Evolutionary conservation across 2,329 filamentous ascomycete species (phyloP), one percentile per base, ranked within the genome.

Genomic region (Diaporthe sp.): DNA sequence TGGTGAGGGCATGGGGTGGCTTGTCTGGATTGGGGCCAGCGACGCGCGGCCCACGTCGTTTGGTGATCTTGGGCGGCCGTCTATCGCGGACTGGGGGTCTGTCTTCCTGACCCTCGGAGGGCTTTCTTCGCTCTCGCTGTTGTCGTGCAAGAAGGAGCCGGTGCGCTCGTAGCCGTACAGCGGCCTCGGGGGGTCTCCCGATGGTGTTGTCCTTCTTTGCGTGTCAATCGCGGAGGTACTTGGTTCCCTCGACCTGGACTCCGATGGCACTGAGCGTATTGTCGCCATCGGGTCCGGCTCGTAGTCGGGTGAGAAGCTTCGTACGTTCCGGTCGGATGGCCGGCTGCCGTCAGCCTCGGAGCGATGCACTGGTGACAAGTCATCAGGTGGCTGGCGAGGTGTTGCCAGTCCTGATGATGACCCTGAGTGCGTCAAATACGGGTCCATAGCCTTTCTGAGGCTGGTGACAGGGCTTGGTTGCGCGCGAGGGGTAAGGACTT

Each of bases 371-470:
- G 28, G 77, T 61, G 49, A 58, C 8, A 80, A 3, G 12, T 80
- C 79, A 17, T 81, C 78, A 25, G 49, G 75, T 12, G 49, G 67
- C 46, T 49, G 74, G 69, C 31, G 59, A 3, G 53, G 75, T 15
- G 58, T 73, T 22, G 58, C 70, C 31, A 72, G 57, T 17, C 59
- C 71, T 22, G 75, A 73, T 15, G 69, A 73, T n/a, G 75, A 59
- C 10, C 62, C 55, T 42, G 73, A 73, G n/a, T 65, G 58, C 1
- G 59, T 84, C 28, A 98, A 85, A 82, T 95, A 98, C 9, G 94
- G 95, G 84, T 93, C 94, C 95, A 98, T 98, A 71, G 94, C 94
- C 84, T 94, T 91, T 76, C 94, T 91, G 79, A 98, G 86, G 84
- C 95, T 98, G 82, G 94, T 97, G 51, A 93, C 91, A 22, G 94